Percentiles rank a stretch among this genome's conserved stretches.
phyloP scores from a whole-genome alignment of 225 moss, liverwort and hornwort species.

The Antitrichia curtipendula region DNA sequence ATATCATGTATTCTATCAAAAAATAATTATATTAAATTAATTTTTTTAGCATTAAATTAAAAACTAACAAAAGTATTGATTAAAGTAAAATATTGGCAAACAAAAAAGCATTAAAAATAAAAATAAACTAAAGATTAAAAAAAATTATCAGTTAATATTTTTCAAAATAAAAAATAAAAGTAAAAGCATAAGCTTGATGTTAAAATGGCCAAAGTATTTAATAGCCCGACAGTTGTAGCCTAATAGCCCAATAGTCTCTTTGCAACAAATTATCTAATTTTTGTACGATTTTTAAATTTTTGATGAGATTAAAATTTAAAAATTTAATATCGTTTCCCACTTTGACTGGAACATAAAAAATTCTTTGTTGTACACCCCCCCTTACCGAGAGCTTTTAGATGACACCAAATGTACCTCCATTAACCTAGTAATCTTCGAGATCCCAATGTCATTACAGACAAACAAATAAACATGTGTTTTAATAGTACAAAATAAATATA shows the following conservation, averaged over 20 bases:
- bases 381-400: accelerated
- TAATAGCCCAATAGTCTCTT: accelerated
- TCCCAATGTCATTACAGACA: accelerated
- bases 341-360: accelerated
- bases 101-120: not conserved
- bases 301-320: not conserved
- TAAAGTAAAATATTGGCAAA: not conserved
- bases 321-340: accelerated
- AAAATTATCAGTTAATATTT: not conserved
- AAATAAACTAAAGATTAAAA: not conserved
- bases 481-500: not conserved
- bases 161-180: no score
- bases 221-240: not conserved
- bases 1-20: no score
- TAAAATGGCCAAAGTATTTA: accelerated
- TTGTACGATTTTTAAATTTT: accelerated
- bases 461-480: not conserved
- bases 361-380: not conserved
- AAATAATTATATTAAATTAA: no score
- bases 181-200: accelerated
- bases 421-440: accelerated
- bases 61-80: not conserved
- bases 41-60: no score
- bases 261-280: not conserved
- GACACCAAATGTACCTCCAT: accelerated